A percentile compares a stretch with the other conserved stretches of the same genome.
phyloP scores from a whole-genome alignment of 2,329 filamentous ascomycete genomes.

The Colletotrichum spinosum region DNA sequence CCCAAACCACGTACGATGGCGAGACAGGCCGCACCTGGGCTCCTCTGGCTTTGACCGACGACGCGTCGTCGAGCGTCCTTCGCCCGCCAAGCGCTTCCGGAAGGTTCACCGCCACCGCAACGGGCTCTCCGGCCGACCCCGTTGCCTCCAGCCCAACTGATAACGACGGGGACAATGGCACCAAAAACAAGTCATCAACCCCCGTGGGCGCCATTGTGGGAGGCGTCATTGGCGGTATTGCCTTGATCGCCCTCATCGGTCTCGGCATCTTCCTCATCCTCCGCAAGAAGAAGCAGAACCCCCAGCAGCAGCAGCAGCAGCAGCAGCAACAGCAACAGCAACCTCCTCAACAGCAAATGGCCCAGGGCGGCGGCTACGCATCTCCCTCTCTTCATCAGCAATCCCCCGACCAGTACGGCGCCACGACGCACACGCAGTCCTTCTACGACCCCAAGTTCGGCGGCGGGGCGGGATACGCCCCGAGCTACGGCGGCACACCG shows the following conservation, averaged over 20 bases:
- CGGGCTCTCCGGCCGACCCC: slow-evolving; percentile 4
- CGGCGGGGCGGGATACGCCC: slow-evolving; percentile 34
- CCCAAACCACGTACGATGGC: slow-evolving; percentile 55
- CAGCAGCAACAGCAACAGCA: neutral
- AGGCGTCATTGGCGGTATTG: slow-evolving; percentile 52
- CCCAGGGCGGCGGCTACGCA: slow-evolving; percentile 18
- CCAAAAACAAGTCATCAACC: slow-evolving; percentile 31
- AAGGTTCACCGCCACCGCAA: slow-evolving; percentile 4
- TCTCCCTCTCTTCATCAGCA: neutral
- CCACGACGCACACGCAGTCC: slow-evolving; percentile 27
- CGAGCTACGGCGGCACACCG: slow-evolving; percentile 39
- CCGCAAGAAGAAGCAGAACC: slow-evolving; percentile 44
- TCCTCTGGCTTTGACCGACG: slow-evolving; percentile 28
- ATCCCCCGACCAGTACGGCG: slow-evolving; percentile 12
- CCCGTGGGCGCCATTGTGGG: slow-evolving; percentile 52
- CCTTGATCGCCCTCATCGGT: slow-evolving; percentile 45
- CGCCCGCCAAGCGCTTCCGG: slow-evolving; percentile 7
- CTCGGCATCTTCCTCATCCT: slow-evolving; percentile 47
- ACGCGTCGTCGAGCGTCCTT: slow-evolving; percentile 6
- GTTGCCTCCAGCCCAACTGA: slow-evolving; percentile 24
- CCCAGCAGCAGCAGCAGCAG: slow-evolving; percentile 12
- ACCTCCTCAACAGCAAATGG: slow-evolving; percentile 7
- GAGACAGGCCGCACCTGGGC: slow-evolving; percentile 48
- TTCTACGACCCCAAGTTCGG: slow-evolving; percentile 46
- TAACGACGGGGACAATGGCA: slow-evolving; percentile 16